Base-by-base conservation (phyloP, 129 eudicot genomes). In the Artemisia annua region DNA sequence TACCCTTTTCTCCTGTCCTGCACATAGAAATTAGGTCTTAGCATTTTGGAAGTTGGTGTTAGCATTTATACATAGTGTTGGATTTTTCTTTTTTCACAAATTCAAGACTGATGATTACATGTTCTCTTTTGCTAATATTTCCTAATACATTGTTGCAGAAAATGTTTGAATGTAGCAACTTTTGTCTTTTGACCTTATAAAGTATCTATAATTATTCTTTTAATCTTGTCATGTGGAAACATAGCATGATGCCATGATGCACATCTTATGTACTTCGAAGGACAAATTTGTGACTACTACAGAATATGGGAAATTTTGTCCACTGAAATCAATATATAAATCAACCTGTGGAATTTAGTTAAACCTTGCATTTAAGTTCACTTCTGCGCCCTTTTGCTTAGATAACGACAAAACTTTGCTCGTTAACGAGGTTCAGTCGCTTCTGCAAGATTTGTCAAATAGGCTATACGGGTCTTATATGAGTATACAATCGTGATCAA, bases 11-110 rank as follows among this genome's bases (percentile, higher is more conserved):
- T 46, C 55, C 59, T 70, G 75, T 77, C 48, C 17, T 65, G 78
- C 81, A 71, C 73, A 81, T 80, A 81, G 64, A 51, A 59, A 51
- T 61, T 69, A 80, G 75, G 64, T 75, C 65, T n/a, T 66, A 69
- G 75, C 68, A 57, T 62, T 68, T 64, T 28, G 60, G 50, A 69
- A 69, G 57, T 68, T n/a, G 66, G 48, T 43, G 28, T 66, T 66
- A 24, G 73, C 66, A n/a, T n/a, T n/a, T 64, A 74, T 52, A 59
- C 79, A 14, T 53, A 65, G 65, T 75, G 72, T 75, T 65, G 79
- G 58, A 69, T 16, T 12, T 43, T 43, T 75, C 63, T 51, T 30
- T 12, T 43, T 54, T 75, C 63, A 20, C 61, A 66, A 48, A 66
- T 12, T 19, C 56, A 43, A 54, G 71, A 62, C 53, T 70, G 71